Evolutionary conservation across 352 stramenopile species (phyloP).

Genomic region (Lagenidium giganteum): DNA sequence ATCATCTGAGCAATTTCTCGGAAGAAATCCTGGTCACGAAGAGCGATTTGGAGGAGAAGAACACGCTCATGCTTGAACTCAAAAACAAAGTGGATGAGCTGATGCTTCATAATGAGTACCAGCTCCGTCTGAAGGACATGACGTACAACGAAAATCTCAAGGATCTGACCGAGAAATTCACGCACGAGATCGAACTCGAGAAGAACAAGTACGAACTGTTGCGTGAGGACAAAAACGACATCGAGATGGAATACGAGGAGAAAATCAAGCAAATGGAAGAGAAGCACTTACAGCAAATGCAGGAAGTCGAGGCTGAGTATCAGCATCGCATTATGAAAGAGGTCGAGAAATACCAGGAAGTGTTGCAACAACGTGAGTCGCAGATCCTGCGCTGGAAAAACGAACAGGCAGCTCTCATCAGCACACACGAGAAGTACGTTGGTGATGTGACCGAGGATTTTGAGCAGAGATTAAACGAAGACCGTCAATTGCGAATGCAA

Average conservation of each 20-base stretch:
- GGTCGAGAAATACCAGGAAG: slow-evolving; percentile 88
- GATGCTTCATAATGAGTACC: slow-evolving; percentile 93
- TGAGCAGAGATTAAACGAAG: slow-evolving; percentile 83
- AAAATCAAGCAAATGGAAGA: slow-evolving; percentile 91
- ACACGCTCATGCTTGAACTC: slow-evolving; percentile 88
- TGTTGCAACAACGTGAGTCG: slow-evolving; percentile 79
- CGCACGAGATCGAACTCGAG: slow-evolving; percentile 90
- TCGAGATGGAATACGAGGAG: slow-evolving; percentile 91
- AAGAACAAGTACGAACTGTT: slow-evolving; percentile 90
- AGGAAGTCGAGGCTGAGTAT: slow-evolving; percentile 87
- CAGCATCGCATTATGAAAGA: slow-evolving; percentile 93
- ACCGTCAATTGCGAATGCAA: slow-evolving; percentile 70
- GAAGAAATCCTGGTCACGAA: slow-evolving; percentile 87
- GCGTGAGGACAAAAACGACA: slow-evolving; percentile 89
- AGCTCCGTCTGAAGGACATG: slow-evolving; percentile 93
- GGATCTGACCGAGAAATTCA: slow-evolving; percentile 91
- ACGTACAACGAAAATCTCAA: slow-evolving; percentile 94
- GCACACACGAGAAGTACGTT: slow-evolving; percentile 79
- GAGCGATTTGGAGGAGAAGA: slow-evolving; percentile 91
- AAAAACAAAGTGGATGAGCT: slow-evolving; percentile 94
- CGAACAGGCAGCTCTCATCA: slow-evolving; percentile 56
- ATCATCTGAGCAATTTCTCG: slow-evolving; percentile 34
- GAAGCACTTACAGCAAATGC: slow-evolving; percentile 86
- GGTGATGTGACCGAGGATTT: slow-evolving; percentile 90
- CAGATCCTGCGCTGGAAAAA: slow-evolving; percentile 70